phyloP scores from a whole-genome alignment of 306 rosid species.

The Vachellia collinsii region DNA sequence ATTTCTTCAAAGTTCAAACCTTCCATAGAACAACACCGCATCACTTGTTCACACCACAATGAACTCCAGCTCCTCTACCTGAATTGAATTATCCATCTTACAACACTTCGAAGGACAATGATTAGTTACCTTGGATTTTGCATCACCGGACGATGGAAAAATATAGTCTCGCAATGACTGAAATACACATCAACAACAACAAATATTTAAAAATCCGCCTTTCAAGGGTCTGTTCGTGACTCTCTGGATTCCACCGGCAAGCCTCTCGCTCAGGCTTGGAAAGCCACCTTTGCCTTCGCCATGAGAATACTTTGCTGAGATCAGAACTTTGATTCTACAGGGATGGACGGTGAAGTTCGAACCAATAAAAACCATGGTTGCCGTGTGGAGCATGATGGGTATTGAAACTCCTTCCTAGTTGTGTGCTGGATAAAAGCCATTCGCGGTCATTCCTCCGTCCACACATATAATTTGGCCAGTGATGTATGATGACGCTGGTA shows the following conservation, averaged over 20 bases:
- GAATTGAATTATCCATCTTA: neutral
- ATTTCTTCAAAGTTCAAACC: no score
- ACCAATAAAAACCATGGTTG: neutral
- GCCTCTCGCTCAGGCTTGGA: neutral
- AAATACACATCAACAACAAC: neutral
- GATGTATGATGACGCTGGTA: slow-evolving; percentile 77
- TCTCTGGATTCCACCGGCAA: neutral
- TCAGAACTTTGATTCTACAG: neutral
- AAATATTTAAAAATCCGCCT: slow-evolving; percentile 7
- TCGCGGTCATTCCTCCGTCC: slow-evolving; percentile 78
- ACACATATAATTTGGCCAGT: slow-evolving; percentile 79
- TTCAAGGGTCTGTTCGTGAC: neutral
- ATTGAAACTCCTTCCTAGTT: slow-evolving; percentile 40
- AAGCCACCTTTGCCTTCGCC: neutral
- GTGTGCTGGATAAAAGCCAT: slow-evolving; percentile 58
- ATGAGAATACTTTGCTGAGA: neutral
- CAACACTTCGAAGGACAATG: neutral
- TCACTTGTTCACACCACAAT: neutral
- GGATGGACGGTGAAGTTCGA: slow-evolving; percentile 7
- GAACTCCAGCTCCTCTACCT: neutral
- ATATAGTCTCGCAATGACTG: neutral
- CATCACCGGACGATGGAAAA: neutral
- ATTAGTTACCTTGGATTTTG: neutral
- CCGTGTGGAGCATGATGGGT: neutral
- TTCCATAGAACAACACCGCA: neutral